Evolutionary conservation across 805 yeast species (phyloP), one percentile per base, ranked within the genome.

Genomic region (Saccharomycopsis microspora): DNA sequence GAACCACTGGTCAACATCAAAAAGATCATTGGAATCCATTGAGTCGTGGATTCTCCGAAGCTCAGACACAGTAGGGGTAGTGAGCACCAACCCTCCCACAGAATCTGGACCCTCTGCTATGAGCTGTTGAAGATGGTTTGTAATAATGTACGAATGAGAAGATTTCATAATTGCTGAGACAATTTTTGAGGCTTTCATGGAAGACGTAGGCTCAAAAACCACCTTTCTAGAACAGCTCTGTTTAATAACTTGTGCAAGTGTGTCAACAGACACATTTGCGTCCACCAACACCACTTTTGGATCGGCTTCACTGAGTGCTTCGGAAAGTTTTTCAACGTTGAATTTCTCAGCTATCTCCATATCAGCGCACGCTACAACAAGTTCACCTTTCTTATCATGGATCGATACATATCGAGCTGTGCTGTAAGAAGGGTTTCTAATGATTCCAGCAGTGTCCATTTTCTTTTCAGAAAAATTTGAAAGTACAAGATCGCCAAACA

Each of bases 291-390:
- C 70, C 30, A 64, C 61, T 6, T 64, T 61, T 0, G 94, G 84
- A 4, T 60, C 54, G 1, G 70, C 60, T 8, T 58, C 45, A 1
- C 53, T 50, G 4, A 87, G 55, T 52, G 74, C 68, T 0, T 61
- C 39, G 2, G 56, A 50, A 3, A 82, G 67, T 50, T 73, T 75
- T 0, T 63, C 60, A 0, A 62, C 44, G 9, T 77, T 66, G 41
- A 76, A 50, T 31, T 68, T 63, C 54, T 83, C 84, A 28, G 80
- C 65, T 6, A 82, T 75, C n/a, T 68, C 67, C 95, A 88, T 87
- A 58, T 85, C 95, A 3, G 95, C 90, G 57, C 86, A 76, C 0
- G 95, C 95, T 11, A 85, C 67, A 3, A 83, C 59, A 42, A 88
- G 66, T 3, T 72, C 80, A 1, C 96, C 96, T 5, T 63, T 58